A percentile compares a stretch with the other conserved stretches of the same genome.
Conservation (phyloP, 192 early-diverging fungal species). For the Glomus cerebriforme region DNA sequence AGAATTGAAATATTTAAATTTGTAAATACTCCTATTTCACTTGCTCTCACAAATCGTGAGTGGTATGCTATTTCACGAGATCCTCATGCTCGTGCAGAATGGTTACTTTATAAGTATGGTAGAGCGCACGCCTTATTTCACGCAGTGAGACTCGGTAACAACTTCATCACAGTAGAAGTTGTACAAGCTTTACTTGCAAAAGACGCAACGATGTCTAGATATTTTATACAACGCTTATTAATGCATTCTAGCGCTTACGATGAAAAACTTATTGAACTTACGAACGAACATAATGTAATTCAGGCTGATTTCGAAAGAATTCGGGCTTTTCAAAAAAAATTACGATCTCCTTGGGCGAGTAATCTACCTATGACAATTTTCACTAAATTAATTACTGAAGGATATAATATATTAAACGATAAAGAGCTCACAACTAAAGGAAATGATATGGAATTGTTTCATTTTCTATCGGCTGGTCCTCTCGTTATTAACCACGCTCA, state of each 20-base stretch:
- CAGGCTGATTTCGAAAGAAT: background rate
- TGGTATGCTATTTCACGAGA: too few relatives aligned
- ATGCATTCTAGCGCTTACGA: too few relatives aligned
- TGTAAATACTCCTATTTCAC: too few relatives aligned
- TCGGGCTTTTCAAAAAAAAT: background rate
- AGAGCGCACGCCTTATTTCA: too few relatives aligned
- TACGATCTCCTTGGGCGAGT: conserved; percentile 15
- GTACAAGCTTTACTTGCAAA: too few relatives aligned
- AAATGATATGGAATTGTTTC: too few relatives aligned
- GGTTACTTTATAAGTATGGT: background rate
- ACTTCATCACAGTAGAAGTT: too few relatives aligned
- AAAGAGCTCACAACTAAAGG: background rate
- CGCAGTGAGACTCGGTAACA: too few relatives aligned
- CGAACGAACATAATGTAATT: background rate
- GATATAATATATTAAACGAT: background rate
- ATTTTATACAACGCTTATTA: too few relatives aligned
- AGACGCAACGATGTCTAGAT: background rate
- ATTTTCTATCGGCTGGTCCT: background rate
- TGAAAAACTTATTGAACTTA: too few relatives aligned
- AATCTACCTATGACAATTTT: background rate
- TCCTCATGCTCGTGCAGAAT: background rate
- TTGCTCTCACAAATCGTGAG: too few relatives aligned
- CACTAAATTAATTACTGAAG: background rate
- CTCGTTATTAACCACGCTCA: background rate
- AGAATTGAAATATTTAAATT: too few relatives aligned